Percentiles rank a stretch among this genome's conserved stretches.
Evolutionary conservation across 306 rosid genomes (phyloP).

Genomic region (Quercus suber): DNA sequence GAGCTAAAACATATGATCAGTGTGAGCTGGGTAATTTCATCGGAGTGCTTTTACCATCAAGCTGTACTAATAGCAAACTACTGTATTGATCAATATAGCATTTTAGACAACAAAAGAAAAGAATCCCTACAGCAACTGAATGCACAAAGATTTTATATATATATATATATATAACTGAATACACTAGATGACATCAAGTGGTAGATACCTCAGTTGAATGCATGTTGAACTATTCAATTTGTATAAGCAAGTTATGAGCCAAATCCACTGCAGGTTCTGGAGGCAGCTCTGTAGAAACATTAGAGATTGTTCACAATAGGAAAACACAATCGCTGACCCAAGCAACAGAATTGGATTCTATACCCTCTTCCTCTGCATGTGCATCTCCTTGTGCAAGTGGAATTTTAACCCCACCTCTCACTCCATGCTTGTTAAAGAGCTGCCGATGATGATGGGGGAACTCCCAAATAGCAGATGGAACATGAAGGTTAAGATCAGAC

Average conservation of each 20-base stretch:
- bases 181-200: background rate
- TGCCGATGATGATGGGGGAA: slow-evolving; percentile 92
- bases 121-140: background rate
- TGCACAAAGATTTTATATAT: background rate
- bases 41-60: too few relatives aligned
- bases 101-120: background rate
- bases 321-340: slow-evolving; percentile 91
- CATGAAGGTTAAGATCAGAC: too few relatives aligned
- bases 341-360: slow-evolving; percentile 54
- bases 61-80: too few relatives aligned
- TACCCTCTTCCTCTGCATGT: slow-evolving; percentile 38
- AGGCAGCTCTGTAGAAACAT: slow-evolving; percentile 84
- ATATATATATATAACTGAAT: background rate
- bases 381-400: slow-evolving; percentile 39
- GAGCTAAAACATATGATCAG: too few relatives aligned
- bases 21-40: too few relatives aligned
- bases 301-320: slow-evolving; percentile 82
- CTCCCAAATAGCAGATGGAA: slow-evolving; percentile 41
- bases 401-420: slow-evolving; percentile 33
- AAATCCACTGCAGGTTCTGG: slow-evolving; percentile 78
- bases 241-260: slow-evolving; percentile 68
- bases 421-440: slow-evolving; percentile 71
- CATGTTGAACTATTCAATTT: slow-evolving; percentile 75
- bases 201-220: slow-evolving; percentile 81
- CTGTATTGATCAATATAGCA: too few relatives aligned